Evolutionary conservation across 2,329 filamentous ascomycete species (phyloP).

Genomic region (Trichoderma sp.): DNA sequence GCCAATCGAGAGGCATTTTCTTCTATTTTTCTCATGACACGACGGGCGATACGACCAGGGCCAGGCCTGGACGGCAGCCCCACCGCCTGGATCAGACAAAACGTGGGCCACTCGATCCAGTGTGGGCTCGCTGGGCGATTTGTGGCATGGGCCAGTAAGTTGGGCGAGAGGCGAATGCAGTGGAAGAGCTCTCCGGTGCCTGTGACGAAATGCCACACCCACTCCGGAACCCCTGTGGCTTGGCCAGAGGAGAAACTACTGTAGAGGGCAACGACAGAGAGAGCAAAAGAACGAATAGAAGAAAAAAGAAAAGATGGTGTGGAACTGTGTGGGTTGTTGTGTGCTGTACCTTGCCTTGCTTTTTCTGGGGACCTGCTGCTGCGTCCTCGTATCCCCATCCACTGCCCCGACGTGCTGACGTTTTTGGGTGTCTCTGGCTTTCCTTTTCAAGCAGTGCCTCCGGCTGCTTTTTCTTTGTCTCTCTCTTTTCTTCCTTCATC

Average conservation of each 20-base stretch:
- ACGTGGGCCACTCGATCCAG: not conserved
- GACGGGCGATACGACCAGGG: not conserved
- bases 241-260: not conserved
- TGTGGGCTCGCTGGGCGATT: not conserved
- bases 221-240: not conserved
- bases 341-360: slow-evolving; percentile 22
- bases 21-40: not conserved
- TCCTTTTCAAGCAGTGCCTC: slow-evolving; percentile 2
- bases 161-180: not conserved
- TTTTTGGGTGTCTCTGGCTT: not conserved
- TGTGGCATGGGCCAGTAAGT: not conserved
- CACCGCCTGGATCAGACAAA: slow-evolving; percentile 5
- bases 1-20: slow-evolving; percentile 25
- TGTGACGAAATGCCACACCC: not conserved
- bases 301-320: not conserved
- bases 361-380: slow-evolving; percentile 12
- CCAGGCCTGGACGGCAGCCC: not conserved
- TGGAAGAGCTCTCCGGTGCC: not conserved
- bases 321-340: not conserved
- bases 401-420: slow-evolving; percentile 15
- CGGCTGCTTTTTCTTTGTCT: not conserved
- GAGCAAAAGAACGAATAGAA: not conserved
- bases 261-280: not conserved
- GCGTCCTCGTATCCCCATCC: slow-evolving; percentile 19
- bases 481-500: not conserved